Conservation (phyloP, 2,329 filamentous ascomycete genomes). For the Ceratocystis harringtonii region DNA sequence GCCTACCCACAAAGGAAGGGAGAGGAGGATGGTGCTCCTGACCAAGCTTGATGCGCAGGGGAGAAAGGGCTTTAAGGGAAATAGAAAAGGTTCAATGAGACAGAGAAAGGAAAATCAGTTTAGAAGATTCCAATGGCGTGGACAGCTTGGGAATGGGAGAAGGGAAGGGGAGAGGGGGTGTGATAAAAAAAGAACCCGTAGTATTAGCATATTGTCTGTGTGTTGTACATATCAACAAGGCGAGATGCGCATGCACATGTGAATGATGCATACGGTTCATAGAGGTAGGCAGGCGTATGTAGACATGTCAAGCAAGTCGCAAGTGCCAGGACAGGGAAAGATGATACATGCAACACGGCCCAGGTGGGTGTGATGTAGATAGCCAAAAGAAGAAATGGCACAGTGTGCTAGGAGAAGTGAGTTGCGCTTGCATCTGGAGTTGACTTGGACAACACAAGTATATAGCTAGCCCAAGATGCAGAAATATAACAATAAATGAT, state of each 20-base stretch:
- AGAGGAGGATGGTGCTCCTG: background rate
- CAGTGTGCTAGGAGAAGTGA: background rate
- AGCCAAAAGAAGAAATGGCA: background rate
- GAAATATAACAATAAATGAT: background rate
- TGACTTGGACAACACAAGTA: background rate
- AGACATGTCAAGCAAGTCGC: background rate
- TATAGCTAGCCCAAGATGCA: background rate
- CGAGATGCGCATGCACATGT: background rate
- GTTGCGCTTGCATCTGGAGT: background rate
- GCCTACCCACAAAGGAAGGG: background rate
- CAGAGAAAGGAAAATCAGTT: background rate
- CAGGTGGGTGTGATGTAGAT: background rate
- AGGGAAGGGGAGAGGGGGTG: background rate
- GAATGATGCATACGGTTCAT: background rate
- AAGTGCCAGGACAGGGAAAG: background rate
- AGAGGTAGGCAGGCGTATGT: background rate
- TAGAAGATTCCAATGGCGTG: background rate
- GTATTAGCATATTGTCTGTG: background rate
- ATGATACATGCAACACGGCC: background rate
- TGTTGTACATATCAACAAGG: conserved; percentile 1
- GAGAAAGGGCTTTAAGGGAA: background rate
- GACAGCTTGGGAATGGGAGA: background rate
- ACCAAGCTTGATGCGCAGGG: background rate
- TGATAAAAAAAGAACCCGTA: background rate
- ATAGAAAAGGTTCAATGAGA: background rate